Evolutionary conservation across 163 green algal species (phyloP).

Genomic region (Picocystis sp.): DNA sequence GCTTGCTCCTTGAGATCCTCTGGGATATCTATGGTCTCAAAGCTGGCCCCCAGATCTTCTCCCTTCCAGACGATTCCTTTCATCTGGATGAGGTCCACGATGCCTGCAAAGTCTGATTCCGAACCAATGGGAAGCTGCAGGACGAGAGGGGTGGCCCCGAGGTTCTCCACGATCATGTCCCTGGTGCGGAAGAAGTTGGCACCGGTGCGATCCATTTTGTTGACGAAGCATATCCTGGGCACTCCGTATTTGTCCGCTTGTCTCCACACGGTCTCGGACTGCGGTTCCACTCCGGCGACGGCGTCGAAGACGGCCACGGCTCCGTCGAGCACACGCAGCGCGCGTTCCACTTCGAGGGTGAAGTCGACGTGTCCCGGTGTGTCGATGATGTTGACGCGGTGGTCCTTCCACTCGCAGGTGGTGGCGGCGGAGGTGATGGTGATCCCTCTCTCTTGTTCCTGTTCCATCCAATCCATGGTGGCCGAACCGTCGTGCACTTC

Average conservation of each 20-base stretch:
- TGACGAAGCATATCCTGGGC: constrained; percentile 95
- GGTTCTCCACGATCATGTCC: constrained; percentile 66
- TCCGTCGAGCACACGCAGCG: constrained; percentile 93
- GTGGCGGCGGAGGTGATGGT: constrained; percentile 98
- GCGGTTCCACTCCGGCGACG: constrained; percentile 93
- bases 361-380: constrained; percentile 66
- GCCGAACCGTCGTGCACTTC: constrained; percentile 97
- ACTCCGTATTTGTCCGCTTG: constrained; percentile 80
- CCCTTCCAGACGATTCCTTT: constrained; percentile 81
- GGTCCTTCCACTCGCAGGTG: constrained; percentile 84
- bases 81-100: constrained; percentile 93
- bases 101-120: constrained; percentile 63
- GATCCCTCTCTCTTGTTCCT: constrained; percentile 96
- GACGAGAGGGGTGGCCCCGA: constrained; percentile 69
- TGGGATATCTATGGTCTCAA: constrained; percentile 66
- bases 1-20: constrained; percentile 63
- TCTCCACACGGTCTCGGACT: constrained; percentile 91
- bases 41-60: constrained; percentile 86
- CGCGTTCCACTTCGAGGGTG: constrained; percentile 85
- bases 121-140: constrained; percentile 81
- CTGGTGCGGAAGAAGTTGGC: constrained; percentile 83
- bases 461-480: constrained; percentile 99
- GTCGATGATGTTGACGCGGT: constrained; percentile 99
- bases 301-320: constrained; percentile 87
- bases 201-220: constrained; percentile 99